Percentiles rank a stretch among this genome's conserved stretches.
Evolutionary conservation across 805 yeast genomes (phyloP).

Genomic region (Naumovozyma baii): DNA sequence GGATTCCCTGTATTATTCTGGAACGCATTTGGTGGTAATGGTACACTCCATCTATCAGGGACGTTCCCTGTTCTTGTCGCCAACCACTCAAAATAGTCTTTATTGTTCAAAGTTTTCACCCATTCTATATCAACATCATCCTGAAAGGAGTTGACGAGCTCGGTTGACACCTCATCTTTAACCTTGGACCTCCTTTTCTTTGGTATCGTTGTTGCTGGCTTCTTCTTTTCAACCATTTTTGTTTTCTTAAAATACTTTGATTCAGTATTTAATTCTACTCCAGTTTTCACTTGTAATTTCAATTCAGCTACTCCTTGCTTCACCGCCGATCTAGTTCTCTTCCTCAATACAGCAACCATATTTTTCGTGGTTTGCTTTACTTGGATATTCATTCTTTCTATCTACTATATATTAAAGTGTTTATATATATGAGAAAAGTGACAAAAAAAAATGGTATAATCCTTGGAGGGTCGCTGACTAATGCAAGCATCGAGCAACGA

Average conservation of each 20-base stretch:
- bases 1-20: conserved; percentile 4
- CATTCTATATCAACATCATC: conserved; percentile 16
- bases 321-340: conserved; percentile 1
- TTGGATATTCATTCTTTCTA: neutral
- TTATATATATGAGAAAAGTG: neutral
- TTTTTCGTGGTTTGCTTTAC: no score
- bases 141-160: neutral
- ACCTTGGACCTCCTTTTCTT: conserved; percentile 1
- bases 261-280: conserved; percentile 6
- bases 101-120: conserved; percentile 21
- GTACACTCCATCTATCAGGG: conserved; percentile 15
- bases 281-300: neutral
- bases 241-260: conserved; percentile 18
- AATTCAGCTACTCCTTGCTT: neutral
- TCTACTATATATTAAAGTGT: neutral
- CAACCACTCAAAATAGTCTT: conserved; percentile 23
- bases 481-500: neutral
- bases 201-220: neutral
- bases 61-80: conserved; percentile 19
- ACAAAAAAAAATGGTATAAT: neutral
- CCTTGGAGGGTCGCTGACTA: neutral
- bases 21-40: conserved; percentile 10
- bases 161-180: neutral
- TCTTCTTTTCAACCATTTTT: neutral
- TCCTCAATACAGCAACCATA: conserved; percentile 1